Conservation (phyloP, 2,329 filamentous ascomycete genomes). For the Phaeoacremonium minimum region DNA sequence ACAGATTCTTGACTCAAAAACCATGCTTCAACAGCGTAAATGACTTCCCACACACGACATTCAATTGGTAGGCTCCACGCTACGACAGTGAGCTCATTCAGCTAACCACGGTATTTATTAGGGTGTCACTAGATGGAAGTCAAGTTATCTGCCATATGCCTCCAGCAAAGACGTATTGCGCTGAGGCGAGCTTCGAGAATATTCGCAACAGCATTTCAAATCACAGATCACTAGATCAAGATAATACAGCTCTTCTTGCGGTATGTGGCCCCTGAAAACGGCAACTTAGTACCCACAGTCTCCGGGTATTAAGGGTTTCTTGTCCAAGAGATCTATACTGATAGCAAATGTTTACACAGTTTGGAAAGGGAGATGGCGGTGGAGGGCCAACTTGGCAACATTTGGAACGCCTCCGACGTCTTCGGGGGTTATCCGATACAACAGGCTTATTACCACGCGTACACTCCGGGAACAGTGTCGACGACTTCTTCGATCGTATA, state of each 20-base stretch:
- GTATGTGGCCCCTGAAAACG: too few species aligned
- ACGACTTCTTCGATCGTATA: conserved; percentile 87
- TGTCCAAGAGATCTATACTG: too few species aligned
- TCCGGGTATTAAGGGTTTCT: too few species aligned
- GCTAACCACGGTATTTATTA: too few species aligned
- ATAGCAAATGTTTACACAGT: too few species aligned
- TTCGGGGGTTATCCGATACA: conserved; percentile 86
- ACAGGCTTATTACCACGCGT: conserved; percentile 79
- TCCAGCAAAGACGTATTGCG: conserved; percentile 91
- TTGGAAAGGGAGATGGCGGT: conserved; percentile 94
- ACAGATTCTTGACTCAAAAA: conserved; percentile 95
- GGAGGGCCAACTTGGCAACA: conserved; percentile 93
- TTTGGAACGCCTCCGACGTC: conserved; percentile 88
- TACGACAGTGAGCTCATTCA: too few species aligned
- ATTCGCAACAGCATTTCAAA: conserved; percentile 83
- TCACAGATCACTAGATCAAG: conserved; percentile 94
- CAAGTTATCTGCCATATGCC: conserved; percentile 98
- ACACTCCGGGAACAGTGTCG: conserved; percentile 83
- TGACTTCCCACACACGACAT: conserved; percentile 96
- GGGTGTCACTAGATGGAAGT: conserved; percentile 91
- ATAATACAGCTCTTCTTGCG: conserved; percentile 83
- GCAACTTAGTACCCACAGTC: too few species aligned
- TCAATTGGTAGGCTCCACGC: conserved; percentile 73
- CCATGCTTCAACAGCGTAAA: conserved; percentile 99
- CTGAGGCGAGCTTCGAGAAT: conserved; percentile 91